A percentile compares a stretch with the other conserved stretches of the same genome.
These are phyloP conservation scores for Macroventuria anomochaeta DNA, from an alignment of 2,329 filamentous ascomycete genomes.

Conservation along the genomic window DNA sequence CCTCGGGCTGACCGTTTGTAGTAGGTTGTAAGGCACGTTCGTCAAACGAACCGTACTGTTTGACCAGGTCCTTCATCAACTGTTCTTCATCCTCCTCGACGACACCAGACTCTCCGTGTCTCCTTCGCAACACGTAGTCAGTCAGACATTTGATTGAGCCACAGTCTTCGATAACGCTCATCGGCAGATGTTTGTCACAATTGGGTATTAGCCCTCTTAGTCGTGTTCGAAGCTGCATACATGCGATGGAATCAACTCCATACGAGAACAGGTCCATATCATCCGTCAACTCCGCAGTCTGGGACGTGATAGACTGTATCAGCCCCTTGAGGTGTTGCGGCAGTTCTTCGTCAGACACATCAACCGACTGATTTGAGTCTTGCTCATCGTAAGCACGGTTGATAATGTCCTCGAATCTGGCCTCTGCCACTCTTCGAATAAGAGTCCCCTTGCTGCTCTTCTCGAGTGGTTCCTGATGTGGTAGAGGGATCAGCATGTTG, in stretches of 20 bases:
- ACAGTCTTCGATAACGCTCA: slow-evolving; percentile 67
- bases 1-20: slow-evolving; percentile 6
- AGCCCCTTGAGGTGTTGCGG: slow-evolving; percentile 26
- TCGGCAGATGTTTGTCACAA: slow-evolving; percentile 52
- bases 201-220: slow-evolving; percentile 47
- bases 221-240: slow-evolving; percentile 58
- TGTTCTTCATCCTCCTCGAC: slow-evolving; percentile 46
- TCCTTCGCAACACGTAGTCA: slow-evolving; percentile 48
- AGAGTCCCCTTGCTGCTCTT: slow-evolving; percentile 71
- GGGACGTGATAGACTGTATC: slow-evolving; percentile 32
- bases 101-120: slow-evolving; percentile 46
- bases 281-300: slow-evolving; percentile 32
- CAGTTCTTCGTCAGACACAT: slow-evolving; percentile 40
- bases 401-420: slow-evolving; percentile 57
- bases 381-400: slow-evolving; percentile 52
- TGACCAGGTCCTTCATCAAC: slow-evolving; percentile 56
- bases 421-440: slow-evolving; percentile 60
- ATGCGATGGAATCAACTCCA: slow-evolving; percentile 67
- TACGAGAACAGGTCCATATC: slow-evolving; percentile 63
- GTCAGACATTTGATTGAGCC: slow-evolving; percentile 58
- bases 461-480: slow-evolving; percentile 50
- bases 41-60: slow-evolving; percentile 57
- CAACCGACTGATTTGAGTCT: slow-evolving; percentile 16
- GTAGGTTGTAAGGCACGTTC: slow-evolving; percentile 2
- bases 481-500: slow-evolving; percentile 59